These are phyloP conservation scores for Pseudogymnoascus sp. DNA, from an alignment of 2,329 filamentous ascomycete species.

Conservation along the genomic window DNA sequence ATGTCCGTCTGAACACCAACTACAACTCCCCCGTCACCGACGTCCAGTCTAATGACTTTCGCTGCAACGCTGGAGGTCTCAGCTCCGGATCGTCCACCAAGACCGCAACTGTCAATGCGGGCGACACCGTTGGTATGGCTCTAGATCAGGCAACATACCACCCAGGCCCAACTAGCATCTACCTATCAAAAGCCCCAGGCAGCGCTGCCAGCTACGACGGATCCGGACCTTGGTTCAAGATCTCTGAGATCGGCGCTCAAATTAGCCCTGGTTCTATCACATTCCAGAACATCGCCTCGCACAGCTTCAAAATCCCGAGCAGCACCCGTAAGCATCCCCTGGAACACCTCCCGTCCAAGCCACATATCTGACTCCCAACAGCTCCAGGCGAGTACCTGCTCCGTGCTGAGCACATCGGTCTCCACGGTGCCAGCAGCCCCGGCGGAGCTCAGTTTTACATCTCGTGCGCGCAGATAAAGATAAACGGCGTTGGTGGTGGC, in stretches of 20 bases:
- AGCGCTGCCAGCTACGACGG: slow-evolving; percentile 38
- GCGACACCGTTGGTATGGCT: slow-evolving; percentile 36
- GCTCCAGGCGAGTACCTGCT: slow-evolving; percentile 9
- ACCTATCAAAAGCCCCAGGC: slow-evolving; percentile 37
- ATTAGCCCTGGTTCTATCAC: neutral
- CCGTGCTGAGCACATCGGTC: slow-evolving; percentile 29
- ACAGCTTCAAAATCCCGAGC: neutral
- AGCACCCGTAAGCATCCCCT: neutral
- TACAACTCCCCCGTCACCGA: slow-evolving; percentile 46
- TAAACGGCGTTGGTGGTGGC: slow-evolving; percentile 19
- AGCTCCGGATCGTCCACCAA: slow-evolving; percentile 31
- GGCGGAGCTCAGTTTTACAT: slow-evolving; percentile 30
- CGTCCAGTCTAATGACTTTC: slow-evolving; percentile 36
- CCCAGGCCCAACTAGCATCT: slow-evolving; percentile 36
- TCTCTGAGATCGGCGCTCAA: slow-evolving; percentile 19
- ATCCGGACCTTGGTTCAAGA: slow-evolving; percentile 36
- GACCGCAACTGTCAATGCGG: slow-evolving; percentile 39
- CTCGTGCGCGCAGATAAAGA: slow-evolving; percentile 22
- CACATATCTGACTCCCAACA: neutral
- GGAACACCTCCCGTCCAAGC: neutral
- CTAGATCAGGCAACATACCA: slow-evolving; percentile 42
- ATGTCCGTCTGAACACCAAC: slow-evolving; percentile 36
- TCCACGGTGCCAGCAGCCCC: slow-evolving; percentile 25
- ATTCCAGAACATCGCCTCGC: neutral
- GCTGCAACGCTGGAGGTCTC: slow-evolving; percentile 37